Evolutionary conservation across 2,329 filamentous ascomycete species (phyloP).

Genomic region (Tetracladium maxilliforme): DNA sequence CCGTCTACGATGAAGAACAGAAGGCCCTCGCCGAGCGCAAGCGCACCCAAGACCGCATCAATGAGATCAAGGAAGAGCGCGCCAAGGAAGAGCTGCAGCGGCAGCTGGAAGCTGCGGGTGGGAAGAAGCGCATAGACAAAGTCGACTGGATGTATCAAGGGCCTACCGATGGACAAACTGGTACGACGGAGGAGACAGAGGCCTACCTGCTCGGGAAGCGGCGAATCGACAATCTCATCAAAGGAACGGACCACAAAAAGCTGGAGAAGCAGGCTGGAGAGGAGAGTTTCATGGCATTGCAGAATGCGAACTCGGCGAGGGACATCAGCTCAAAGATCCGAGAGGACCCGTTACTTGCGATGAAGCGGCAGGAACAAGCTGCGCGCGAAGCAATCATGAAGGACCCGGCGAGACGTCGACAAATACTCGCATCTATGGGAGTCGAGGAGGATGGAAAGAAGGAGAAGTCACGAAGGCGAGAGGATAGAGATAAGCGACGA

Average conservation of each 20-base stretch:
- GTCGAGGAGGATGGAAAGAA: conserved; percentile 30
- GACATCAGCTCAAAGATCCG: conserved; percentile 79
- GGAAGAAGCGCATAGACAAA: conserved; percentile 62
- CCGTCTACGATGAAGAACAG: conserved; percentile 84
- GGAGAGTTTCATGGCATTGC: conserved; percentile 43
- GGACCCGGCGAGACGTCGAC: conserved; percentile 51
- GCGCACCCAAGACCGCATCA: conserved; percentile 76
- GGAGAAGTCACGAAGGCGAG: conserved; percentile 16
- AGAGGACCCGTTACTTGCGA: conserved; percentile 81
- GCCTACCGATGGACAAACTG: conserved; percentile 60
- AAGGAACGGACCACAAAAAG: conserved; percentile 68
- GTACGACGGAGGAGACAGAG: conserved; percentile 78
- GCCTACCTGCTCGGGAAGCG: conserved; percentile 87
- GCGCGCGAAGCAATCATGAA: conserved; percentile 71
- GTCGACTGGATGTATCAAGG: conserved; percentile 99
- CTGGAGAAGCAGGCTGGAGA: conserved; percentile 59
- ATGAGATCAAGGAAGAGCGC: conserved; percentile 88
- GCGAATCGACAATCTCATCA: conserved; percentile 74
- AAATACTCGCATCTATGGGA: conserved; percentile 51
- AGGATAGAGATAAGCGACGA: conserved; percentile 10
- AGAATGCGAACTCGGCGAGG: conserved; percentile 57
- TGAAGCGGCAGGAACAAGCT: conserved; percentile 82
- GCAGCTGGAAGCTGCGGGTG: conserved; percentile 78
- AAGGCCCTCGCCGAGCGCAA: conserved; percentile 91
- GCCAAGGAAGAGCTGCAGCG: conserved; percentile 83